Conservation (phyloP, 257 asterid genomes). For the Plantago ovata region DNA sequence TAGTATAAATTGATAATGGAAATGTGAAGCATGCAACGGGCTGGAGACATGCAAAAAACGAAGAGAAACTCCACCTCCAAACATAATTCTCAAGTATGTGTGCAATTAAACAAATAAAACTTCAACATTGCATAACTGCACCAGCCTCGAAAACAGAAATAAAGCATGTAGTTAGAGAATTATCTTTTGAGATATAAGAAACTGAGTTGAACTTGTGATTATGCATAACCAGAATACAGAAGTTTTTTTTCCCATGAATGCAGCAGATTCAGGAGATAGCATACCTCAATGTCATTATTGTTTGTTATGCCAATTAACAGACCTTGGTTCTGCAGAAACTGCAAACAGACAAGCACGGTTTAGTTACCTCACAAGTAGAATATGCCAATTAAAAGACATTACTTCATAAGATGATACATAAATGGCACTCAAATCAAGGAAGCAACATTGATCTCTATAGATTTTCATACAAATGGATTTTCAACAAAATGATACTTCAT, state of each 20-base stretch:
- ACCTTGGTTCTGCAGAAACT: slow-evolving; percentile 91
- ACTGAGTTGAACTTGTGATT: slow-evolving; percentile 7
- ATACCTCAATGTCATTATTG: slow-evolving; percentile 79
- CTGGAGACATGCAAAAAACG: too few species aligned
- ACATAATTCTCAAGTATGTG: too few species aligned
- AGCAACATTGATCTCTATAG: too few species aligned
- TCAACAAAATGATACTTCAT: too few species aligned
- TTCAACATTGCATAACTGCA: too few species aligned
- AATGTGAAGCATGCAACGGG: too few species aligned
- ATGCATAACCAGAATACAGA: slow-evolving; percentile 13
- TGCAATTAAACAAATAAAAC: too few species aligned
- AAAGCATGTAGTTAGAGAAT: not conserved
- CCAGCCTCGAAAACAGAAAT: not conserved
- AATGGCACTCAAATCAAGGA: slow-evolving; percentile 7
- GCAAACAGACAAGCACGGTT: slow-evolving; percentile 31
- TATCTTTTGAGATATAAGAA: slow-evolving; percentile 14
- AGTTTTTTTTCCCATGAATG: slow-evolving; percentile 11
- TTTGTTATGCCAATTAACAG: slow-evolving; percentile 68
- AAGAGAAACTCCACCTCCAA: too few species aligned
- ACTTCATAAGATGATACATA: slow-evolving; percentile 4
- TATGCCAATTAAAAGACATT: not conserved
- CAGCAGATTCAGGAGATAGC: slow-evolving; percentile 18
- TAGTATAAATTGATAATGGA: too few species aligned
- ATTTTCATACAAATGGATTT: too few species aligned
- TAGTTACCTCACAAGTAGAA: slow-evolving; percentile 14